Evolutionary conservation across 768 basidiomycete genomes (phyloP), one percentile per base, ranked within the genome.

Genomic region (Artomyces pyxidatus): DNA sequence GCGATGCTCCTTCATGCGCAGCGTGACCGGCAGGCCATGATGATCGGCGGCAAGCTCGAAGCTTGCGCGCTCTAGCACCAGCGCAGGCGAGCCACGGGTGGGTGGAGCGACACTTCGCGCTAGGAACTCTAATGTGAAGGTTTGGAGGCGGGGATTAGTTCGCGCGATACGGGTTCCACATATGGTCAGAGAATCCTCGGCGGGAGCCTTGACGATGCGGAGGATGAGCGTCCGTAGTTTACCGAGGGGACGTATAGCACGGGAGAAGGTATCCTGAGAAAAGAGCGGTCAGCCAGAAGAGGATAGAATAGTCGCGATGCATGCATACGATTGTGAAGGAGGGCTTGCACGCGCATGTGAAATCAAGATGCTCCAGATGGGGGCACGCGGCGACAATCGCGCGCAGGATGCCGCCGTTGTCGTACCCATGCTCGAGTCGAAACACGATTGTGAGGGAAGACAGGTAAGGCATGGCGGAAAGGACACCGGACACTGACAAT

Each of bases 341-440:
- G 10, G 86, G 81, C 56, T 78, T 81, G 56, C 78, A 78, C 11
- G 74, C 71, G 59, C 82, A 85, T 14, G 79, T 78, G 37, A 88
- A 64, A 53, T 84, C 78, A 7, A 88, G 69, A 59, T 80, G 75
- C 28, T 67, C 70, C 30, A 88, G 69, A 45, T 74, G 72, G 10
- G 85, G 85, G 58, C 85, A 87, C 0, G 81, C 74, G 11, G 77
- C 66, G 45, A 79, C 76, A 49, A 88, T 73, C 3, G 81, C 80
- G 39, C 82, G 77, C 28, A 88, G 69, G 49, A 87, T 67, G 55
- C 80, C 80, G 23, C 78, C 81, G 58, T 82, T 81, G 55, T 88
- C 85, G 58, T 87, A 87, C 4, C 62, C 64, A 58, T 80, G 79
- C 58, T 87, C 82, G 43, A 88, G 73, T 32, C 76, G 73, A 59